Base-by-base conservation (phyloP, 768 basidiomycete species). In the Phylloporus arenicola region DNA sequence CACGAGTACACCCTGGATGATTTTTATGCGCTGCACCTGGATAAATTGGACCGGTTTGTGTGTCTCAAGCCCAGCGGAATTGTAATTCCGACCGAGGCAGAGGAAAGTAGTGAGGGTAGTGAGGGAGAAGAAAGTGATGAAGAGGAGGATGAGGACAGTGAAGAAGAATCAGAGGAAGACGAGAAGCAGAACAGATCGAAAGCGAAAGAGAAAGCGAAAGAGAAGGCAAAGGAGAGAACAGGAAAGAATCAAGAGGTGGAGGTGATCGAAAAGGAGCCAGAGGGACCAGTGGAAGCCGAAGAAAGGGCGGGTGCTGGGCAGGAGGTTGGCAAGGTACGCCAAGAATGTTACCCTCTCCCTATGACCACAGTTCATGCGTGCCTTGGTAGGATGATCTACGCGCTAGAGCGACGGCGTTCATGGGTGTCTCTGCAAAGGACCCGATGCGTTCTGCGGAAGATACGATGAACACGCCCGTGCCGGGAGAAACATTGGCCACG, bases 1-100 rank as follows among this genome's bases (percentile, higher is more conserved):
- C 78, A 81, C 20, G 92, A 96, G 66, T 92, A 88, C 57, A 94
- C 92, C 0, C 72, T 96, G 6, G 91, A 93, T 61, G 93, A 95
- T 59, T 96, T 94, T 60, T 74, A 92, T 67, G 74, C 79, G 2
- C 68, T 96, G 11, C 79, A 83, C 51, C 74, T 96, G 17, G 91
- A 93, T 60, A 94, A 94, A 65, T 71, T 94, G 68, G 92, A 94
- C 35, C 70, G 76, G 10, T 94, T 80, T 60, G 64, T 74, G 2
- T 92, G 90, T 57, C 71, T 93, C 59, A 88, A 86, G 65, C 72
- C 77, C 42, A 84, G 81, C 47, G 81, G 72, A 6, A 69, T 86
- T 8, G 65, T 79, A 19, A 81, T 90, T 45, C 76, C 78, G 9
- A 79, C 77, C 0, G 82, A 82, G 20, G 84, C 79, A 7, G 79